Evolutionary conservation across 306 rosid species (phyloP), one percentile per base, ranked within the genome.

Genomic region (Citrullus mucosospermus): DNA sequence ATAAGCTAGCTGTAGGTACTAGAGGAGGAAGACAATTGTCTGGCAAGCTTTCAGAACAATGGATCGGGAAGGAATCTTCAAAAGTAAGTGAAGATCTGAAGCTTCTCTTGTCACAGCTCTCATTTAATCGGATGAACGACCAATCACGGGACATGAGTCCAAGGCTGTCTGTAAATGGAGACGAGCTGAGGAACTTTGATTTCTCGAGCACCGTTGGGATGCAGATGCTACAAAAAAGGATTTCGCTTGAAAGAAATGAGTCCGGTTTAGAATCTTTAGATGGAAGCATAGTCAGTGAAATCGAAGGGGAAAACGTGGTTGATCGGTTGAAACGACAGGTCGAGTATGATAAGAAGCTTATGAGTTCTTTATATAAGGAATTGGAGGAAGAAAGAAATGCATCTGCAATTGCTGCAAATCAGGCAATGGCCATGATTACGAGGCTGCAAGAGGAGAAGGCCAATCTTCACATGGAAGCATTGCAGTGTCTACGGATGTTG

Each of bases 161-260:
- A 25, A 92, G 88, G 78, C 34, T 91, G 75, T 88, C 98, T 55
- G 46, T 85, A 62, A 87, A 83, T 81, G 81, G 87, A 50, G 99
- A 88, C 58, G 97, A 91, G 79, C 16, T 56, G 41, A 91, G 88
- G 88, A 79, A 18, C 78, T 79, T 83, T 58, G 97, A 94, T 81
- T 79, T 77, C 78, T 85, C 86, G n/a, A 87, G 76, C 77, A 80
- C 87, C 44, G 32, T 84, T 69, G 97, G 97, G 57, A 85, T 88
- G 80, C 97, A 88, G 55, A 80, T 88, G 46, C 93, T 88, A 80
- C 95, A 92, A 62, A 88, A 65, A 51, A 88, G 91, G 90, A 80
- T 92, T 67, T 88, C 97, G 36, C 99, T 96, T 5, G 97, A 96
- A 81, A 86, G 98, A 79, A 92, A 96, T 14, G 99, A 91, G 82